Conservation (phyloP, 208 protist species). For the Trypanosomatidae sp. region DNA sequence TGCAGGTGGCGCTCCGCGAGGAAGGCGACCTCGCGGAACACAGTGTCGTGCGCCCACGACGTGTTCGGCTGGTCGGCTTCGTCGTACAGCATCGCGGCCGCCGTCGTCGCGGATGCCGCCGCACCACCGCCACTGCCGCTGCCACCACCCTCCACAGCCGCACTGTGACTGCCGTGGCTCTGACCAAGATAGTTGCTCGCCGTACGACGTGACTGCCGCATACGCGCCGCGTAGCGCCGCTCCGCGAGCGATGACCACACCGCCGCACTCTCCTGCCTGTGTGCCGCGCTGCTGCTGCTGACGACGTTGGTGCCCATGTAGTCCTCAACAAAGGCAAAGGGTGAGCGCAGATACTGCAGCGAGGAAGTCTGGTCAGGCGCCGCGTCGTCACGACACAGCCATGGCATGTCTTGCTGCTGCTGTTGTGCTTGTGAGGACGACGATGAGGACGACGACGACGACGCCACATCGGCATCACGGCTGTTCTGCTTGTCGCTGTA, state of each 20-base stretch:
- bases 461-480: too few relatives aligned
- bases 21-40: conserved; percentile 57
- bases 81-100: conserved; percentile 22
- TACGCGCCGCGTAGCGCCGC: conserved; percentile 7
- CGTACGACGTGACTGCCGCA: conserved; percentile 48
- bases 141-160: neutral
- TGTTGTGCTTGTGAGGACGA: too few relatives aligned
- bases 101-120: too few relatives aligned
- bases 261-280: conserved; percentile 35
- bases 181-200: conserved; percentile 30
- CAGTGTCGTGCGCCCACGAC: conserved; percentile 61
- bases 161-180: conserved; percentile 8
- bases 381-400: too few relatives aligned
- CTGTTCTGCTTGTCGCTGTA: too few relatives aligned
- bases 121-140: too few relatives aligned
- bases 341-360: conserved; percentile 17
- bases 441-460: too few relatives aligned
- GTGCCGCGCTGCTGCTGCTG: conserved; percentile 16
- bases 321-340: conserved; percentile 74
- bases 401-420: too few relatives aligned
- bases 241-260: conserved; percentile 41
- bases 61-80: conserved; percentile 76
- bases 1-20: conserved; percentile 59
- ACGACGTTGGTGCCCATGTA: conserved; percentile 81
- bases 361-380: too few relatives aligned